phyloP scores from a whole-genome alignment of 2,329 filamentous ascomycete species.

The Colletotrichum tofieldiae region DNA sequence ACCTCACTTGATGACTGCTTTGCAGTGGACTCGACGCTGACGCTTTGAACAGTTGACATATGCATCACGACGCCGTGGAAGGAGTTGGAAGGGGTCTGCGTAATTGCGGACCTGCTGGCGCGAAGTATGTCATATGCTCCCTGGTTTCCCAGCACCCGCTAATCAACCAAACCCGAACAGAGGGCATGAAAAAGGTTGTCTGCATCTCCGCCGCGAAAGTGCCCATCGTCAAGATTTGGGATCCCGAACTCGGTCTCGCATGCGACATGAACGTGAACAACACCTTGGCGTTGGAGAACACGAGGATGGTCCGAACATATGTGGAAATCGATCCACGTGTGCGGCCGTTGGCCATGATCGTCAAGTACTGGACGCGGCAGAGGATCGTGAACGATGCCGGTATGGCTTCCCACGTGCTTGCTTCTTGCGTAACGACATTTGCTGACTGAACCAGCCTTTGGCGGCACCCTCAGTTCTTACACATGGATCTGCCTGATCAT shows the following conservation, averaged over 20 bases:
- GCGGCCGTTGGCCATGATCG: constrained; percentile 92
- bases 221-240: constrained; percentile 99
- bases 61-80: constrained; percentile 96
- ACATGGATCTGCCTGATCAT: constrained; percentile 99
- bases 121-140: constrained; percentile 75
- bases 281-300: constrained; percentile 93
- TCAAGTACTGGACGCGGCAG: constrained; percentile 97
- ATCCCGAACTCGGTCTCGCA: constrained; percentile 88
- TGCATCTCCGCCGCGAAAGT: constrained; percentile 97
- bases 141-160: background rate
- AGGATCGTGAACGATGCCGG: constrained; percentile 96
- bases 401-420: constrained; percentile 63
- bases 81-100: constrained; percentile 90
- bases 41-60: constrained; percentile 81
- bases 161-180: constrained; percentile 64
- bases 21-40: constrained; percentile 48
- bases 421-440: constrained; percentile 37
- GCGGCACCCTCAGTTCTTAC: constrained; percentile 96
- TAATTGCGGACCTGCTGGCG: constrained; percentile 87
- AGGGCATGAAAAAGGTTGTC: constrained; percentile 96
- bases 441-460: constrained; percentile 75
- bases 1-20: background rate
- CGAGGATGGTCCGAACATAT: constrained; percentile 97
- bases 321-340: constrained; percentile 94
- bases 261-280: constrained; percentile 99